Evolutionary conservation across 2,329 filamentous ascomycete species (phyloP), one percentile per base, ranked within the genome.

Genomic region (Cercospora canescens): DNA sequence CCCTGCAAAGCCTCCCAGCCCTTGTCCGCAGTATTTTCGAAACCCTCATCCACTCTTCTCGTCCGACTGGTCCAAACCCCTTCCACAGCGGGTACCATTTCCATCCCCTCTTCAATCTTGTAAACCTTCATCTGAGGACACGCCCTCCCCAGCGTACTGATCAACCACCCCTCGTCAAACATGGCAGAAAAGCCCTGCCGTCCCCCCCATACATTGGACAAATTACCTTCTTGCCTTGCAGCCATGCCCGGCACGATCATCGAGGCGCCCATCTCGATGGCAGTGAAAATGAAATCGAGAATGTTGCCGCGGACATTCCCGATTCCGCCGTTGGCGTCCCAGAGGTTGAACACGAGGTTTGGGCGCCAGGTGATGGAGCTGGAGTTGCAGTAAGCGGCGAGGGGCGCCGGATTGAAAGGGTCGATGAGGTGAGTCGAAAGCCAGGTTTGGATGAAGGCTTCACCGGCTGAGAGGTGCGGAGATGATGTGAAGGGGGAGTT

Each of bases 301-400:
- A 64, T 24, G 32, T 69, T 69, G 2, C 67, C 67, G 18, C 67
- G 50, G 4, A 67, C 45, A n/a, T 69, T 69, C 6, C 76, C 80
- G n/a, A 84, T 70, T 4, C 80, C 81, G 3, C 81, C 83, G 2
- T 79, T 74, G 6, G 78, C 75, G n/a, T 79, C 75, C 18, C 80
- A 79, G 64, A 83, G 82, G 21, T 78, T 77, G 71, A 84, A 77
- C 21, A 84, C 73, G 39, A 84, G 70, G 4, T 78, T 79, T 1
- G 76, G 73, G 1, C 75, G 77, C 81, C 82, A 84, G 26, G 37
- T 37, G 26, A 39, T 62, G 21, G 65, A 73, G 59, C 72, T 81
- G 60, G 65, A 73, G 28, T 73, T 75, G 73, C 81, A 84, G 63
- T 69, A 72, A 1, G 52, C 52, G 11, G 67, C 56, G 14, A 76